Conservation (phyloP, 2,329 filamentous ascomycete species). For the Colletotrichum nymphaeae region DNA sequence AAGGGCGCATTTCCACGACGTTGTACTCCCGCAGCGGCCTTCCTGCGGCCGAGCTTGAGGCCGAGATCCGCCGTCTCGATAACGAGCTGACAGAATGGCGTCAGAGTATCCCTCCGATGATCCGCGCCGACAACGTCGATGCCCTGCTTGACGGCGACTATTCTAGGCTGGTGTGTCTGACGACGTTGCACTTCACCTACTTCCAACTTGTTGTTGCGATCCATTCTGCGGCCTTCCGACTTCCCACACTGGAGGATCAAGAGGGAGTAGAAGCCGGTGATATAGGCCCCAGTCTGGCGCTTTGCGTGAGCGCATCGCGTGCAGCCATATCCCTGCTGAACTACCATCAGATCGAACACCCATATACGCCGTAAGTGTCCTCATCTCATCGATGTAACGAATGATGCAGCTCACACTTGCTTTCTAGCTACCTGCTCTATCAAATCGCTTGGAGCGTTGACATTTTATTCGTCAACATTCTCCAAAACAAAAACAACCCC, state of each 20-base stretch:
- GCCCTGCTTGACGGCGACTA: slow-evolving; percentile 27
- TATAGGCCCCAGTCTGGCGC: slow-evolving; percentile 13
- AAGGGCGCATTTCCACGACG: slow-evolving; percentile 8
- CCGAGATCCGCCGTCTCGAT: slow-evolving; percentile 27
- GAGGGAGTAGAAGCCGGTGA: slow-evolving; percentile 17
- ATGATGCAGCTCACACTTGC: not conserved
- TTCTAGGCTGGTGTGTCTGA: slow-evolving; percentile 16
- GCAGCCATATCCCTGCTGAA: slow-evolving; percentile 30
- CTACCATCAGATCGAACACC: slow-evolving; percentile 26
- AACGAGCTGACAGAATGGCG: slow-evolving; percentile 30
- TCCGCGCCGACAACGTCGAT: slow-evolving; percentile 25
- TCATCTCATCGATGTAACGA: not conserved
- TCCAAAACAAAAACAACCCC: slow-evolving; percentile 23
- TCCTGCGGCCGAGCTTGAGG: slow-evolving; percentile 21
- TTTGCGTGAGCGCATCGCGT: slow-evolving; percentile 22
- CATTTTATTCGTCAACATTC: slow-evolving; percentile 27
- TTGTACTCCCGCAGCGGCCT: slow-evolving; percentile 16
- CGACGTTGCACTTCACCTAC: slow-evolving; percentile 30
- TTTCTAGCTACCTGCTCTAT: slow-evolving; percentile 19
- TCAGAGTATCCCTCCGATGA: slow-evolving; percentile 30
- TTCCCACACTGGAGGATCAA: slow-evolving; percentile 17
- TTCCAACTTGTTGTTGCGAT: slow-evolving; percentile 32
- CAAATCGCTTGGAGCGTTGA: slow-evolving; percentile 32
- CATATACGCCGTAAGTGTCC: slow-evolving; percentile 17
- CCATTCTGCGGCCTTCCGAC: slow-evolving; percentile 23